Base-by-base conservation (phyloP, 108 stramenopile genomes). In the Fragilaria crotonensis region DNA sequence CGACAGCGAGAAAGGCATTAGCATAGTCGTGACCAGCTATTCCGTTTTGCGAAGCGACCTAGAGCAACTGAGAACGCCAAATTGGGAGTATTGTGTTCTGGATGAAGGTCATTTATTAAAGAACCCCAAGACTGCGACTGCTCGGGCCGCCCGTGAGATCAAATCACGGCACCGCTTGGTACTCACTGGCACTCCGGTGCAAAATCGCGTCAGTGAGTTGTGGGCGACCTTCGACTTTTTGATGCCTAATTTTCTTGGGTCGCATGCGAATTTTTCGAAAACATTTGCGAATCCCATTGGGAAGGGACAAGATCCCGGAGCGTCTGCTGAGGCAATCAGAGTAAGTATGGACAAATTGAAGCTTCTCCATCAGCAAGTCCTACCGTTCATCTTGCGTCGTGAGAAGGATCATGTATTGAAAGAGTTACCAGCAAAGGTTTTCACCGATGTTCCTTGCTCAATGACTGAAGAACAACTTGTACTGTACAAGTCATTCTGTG, bases 181-280 rank as follows among this genome's bases (percentile, higher is more conserved):
- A 45, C 62, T 96, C 52, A 95, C 90, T 22, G 96, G 97, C 26
- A 98, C 95, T 30, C 92, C 94, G 14, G 76, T 96, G 19, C 96
- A 99, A 70, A 98, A 98, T 70, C 88, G 89, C 51, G 95, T 99
- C n/a, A 72, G 94, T 51, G 98, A 99, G 61, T 71, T 99, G 11
- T 98, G 96, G 96, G 89, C 97, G 50, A 77, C 87, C 11, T 95
- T 99, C 64, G 97, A 99, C 57, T 99, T 96, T 51, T 83, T 99
- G 3, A 83, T 98, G 83, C 97, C 97, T 0, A 92, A 91, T 65
- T 95, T 97, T 66, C 90, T 99, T 62, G 95, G 95, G 20, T 64
- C 77, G 14, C 64, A 77, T 19, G 54, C 64, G 9, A 41, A 63
- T 5, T 99, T 99, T 59, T 55, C 80, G 0, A 83, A 85, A 59